phyloP scores from a whole-genome alignment of 768 basidiomycete species.

The Trametes punicea region DNA sequence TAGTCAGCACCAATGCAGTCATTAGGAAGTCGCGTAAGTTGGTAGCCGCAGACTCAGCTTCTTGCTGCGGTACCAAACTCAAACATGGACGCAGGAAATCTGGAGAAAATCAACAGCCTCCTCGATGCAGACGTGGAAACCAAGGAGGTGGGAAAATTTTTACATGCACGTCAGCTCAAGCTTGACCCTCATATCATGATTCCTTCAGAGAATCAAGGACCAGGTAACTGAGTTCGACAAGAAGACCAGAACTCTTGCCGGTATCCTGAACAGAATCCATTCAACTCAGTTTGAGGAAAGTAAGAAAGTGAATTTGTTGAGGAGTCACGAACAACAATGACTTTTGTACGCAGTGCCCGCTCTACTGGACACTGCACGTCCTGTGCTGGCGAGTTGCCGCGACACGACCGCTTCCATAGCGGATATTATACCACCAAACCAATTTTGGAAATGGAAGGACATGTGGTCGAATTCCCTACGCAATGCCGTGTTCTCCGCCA shows the following conservation, averaged over 20 bases:
- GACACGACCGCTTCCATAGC: constrained; percentile 52
- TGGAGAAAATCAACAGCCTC: constrained; percentile 54
- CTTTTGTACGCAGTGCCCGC: constrained; percentile 45
- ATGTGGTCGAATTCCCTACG: constrained; percentile 75
- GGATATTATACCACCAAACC: constrained; percentile 58
- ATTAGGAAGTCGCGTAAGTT: not conserved
- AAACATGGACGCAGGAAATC: constrained; percentile 58
- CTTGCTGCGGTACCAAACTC: constrained; percentile 3
- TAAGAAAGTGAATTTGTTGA: constrained; percentile 32
- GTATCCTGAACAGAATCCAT: constrained; percentile 76
- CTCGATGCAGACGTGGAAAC: constrained; percentile 63
- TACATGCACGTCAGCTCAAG: not conserved
- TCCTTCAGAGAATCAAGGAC: constrained; percentile 71
- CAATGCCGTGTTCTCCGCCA: constrained; percentile 61
- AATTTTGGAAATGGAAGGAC: constrained; percentile 84
- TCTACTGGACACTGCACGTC: constrained; percentile 54
- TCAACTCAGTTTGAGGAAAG: constrained; percentile 61
- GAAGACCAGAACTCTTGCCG: constrained; percentile 67
- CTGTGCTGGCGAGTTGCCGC: constrained; percentile 53
- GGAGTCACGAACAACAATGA: not conserved
- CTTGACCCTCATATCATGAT: not conserved
- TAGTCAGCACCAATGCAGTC: not conserved
- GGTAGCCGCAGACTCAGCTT: not conserved
- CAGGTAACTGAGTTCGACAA: constrained; percentile 74
- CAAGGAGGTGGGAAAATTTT: constrained; percentile 51